phyloP scores from a whole-genome alignment of 106 monocot genomes.

The Iris macrosiphon region DNA sequence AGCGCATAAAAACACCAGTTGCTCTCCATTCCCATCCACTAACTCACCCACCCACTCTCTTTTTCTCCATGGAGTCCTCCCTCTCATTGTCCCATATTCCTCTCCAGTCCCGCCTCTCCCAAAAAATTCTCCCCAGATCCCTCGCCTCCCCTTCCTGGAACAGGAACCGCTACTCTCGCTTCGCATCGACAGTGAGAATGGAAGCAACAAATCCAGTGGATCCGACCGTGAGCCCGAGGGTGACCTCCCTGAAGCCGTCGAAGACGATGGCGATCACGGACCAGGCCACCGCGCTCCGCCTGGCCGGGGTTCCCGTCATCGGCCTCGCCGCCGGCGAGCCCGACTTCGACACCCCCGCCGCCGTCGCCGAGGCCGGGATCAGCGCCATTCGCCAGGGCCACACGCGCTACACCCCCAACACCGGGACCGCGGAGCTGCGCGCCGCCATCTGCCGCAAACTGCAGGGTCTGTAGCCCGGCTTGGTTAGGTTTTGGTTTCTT shows the following conservation, averaged over 20 bases:
- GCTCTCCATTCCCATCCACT: too few species aligned
- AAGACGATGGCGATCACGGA: slow-evolving; percentile 97
- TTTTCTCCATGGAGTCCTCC: too few species aligned
- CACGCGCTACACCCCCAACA: slow-evolving; percentile 91
- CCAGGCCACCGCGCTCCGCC: slow-evolving; percentile 80
- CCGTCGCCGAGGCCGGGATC: slow-evolving; percentile 84
- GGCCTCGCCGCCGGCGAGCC: slow-evolving; percentile 92
- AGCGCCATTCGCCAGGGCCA: slow-evolving; percentile 74
- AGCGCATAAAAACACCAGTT: too few species aligned
- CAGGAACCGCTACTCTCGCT: too few species aligned
- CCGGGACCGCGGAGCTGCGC: slow-evolving; percentile 78
- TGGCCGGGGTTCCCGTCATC: slow-evolving; percentile 85
- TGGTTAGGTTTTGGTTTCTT: too few species aligned
- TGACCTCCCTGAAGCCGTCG: slow-evolving; percentile 75
- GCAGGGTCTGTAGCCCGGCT: slow-evolving; percentile 24
- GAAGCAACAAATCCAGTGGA: too few species aligned
- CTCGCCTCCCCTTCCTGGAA: too few species aligned
- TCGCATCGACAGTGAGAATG: too few species aligned
- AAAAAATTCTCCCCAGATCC: slow-evolving; percentile 2
- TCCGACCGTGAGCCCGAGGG: slow-evolving; percentile 67
- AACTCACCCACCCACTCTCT: too few species aligned
- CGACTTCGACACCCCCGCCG: slow-evolving; percentile 71
- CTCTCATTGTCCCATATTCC: too few species aligned
- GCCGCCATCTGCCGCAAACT: slow-evolving; percentile 87
- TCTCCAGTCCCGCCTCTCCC: too few species aligned